Evolutionary conservation across 305 asterid genomes (phyloP), one percentile per base, ranked within the genome.

Genomic region (Caryopteris hybrid): DNA sequence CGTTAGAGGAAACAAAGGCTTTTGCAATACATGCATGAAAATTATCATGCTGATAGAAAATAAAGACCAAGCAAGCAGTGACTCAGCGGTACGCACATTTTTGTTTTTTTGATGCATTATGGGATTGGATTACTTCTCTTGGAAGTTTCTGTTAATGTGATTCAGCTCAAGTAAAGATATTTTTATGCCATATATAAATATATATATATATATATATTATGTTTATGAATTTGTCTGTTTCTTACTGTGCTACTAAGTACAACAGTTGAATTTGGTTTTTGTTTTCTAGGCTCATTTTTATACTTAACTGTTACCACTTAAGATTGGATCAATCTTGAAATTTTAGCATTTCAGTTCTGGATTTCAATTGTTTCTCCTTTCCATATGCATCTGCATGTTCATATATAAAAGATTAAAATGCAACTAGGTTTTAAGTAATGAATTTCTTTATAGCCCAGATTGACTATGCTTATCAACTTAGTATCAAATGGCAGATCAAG

Each of bases 1-100:
- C 55, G 90, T 91, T 22, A 82, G 90, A 81, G 94, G 91, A 66
- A 87, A 85, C 84, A 85, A 84, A 75, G 98, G 98, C 52, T 91
- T 91, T 74, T 91, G 98, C 81, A 38, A 90, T 7, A 85, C 88
- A 17, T 89, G 98, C 94, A 83, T 89, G 90, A 87, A 73, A 71
- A 85, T 84, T 31, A 84, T 91, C 68, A 84, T 87, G 96, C 85
- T 89, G 74, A 83, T 87, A 58, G 98, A 91, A 78, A 89, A 91
- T 71, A 83, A 84, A 71, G 98, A 80, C 73, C 79, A 68, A 38
- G 85, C 83, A 58, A 80, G 75, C 71, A 73, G 60, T 71, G 96
- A 81, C 61, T 71, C 64, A 82, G 92, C 38, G 84, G 96, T 91
- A 88, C 65, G 90, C 27, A 27, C 36, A 20, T 43, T n/a, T 64